A percentile compares a stretch with the other conserved stretches of the same genome.
These are phyloP conservation scores for Mayamaea pseudoterrestris DNA, from an alignment of 108 stramenopile species.

Conservation along the genomic window DNA sequence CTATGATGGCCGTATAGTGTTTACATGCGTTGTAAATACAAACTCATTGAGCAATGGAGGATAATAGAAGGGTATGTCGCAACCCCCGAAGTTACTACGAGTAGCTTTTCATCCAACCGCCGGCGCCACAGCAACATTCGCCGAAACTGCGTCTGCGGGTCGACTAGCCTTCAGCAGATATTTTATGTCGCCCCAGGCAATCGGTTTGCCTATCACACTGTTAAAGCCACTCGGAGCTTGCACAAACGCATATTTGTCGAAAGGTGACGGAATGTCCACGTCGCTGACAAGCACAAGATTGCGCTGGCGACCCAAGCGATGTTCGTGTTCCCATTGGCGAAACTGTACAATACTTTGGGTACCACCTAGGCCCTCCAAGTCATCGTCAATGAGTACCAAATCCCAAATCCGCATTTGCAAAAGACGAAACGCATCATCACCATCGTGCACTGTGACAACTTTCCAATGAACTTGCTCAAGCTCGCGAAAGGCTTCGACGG, in stretches of 20 bases:
- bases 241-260: constrained; percentile 12
- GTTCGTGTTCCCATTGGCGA: constrained; percentile 34
- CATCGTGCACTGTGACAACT: constrained; percentile 25
- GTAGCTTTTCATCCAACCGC: too few species aligned
- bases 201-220: constrained; percentile 44
- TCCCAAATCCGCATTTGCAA: constrained; percentile 41
- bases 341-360: constrained; percentile 17
- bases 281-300: constrained; percentile 25
- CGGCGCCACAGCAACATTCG: too few species aligned
- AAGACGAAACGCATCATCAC: constrained; percentile 31
- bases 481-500: background rate
- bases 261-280: constrained; percentile 6
- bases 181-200: constrained; percentile 6
- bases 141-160: too few species aligned
- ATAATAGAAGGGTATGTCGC: too few species aligned
- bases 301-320: constrained; percentile 20
- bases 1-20: too few species aligned
- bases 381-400: constrained; percentile 28
- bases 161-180: too few species aligned
- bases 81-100: too few species aligned
- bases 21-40: too few species aligned
- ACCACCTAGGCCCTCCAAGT: constrained; percentile 16
- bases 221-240: constrained; percentile 48
- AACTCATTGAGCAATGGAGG: too few species aligned
- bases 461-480: constrained; percentile 29